These are phyloP conservation scores for Chamaecrista fasciculata DNA, from an alignment of 306 rosid genomes.

Conservation along the genomic window DNA sequence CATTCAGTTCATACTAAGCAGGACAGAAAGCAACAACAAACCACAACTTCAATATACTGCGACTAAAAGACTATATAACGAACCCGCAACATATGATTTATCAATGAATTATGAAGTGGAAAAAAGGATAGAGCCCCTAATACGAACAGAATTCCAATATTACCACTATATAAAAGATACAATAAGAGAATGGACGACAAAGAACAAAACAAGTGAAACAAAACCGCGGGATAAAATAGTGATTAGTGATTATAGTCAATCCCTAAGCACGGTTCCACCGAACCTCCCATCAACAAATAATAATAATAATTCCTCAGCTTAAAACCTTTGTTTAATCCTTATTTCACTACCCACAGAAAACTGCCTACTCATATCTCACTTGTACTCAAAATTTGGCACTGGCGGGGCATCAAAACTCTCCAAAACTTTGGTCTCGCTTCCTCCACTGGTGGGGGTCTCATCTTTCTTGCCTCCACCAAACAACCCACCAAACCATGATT, in stretches of 20 bases:
- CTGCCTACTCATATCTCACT: conserved; percentile 34
- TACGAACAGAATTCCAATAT: background rate
- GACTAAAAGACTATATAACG: background rate
- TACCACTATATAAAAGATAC: too few relatives aligned
- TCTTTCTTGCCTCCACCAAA: conserved; percentile 55
- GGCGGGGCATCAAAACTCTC: conserved; percentile 97
- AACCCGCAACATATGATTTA: background rate
- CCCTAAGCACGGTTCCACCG: background rate
- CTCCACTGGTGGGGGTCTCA: conserved; percentile 39
- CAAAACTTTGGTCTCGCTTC: conserved; percentile 81
- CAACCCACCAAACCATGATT: conserved; percentile 56
- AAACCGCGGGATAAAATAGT: conserved; percentile 15
- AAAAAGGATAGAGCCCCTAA: background rate
- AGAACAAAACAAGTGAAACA: background rate
- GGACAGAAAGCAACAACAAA: background rate
- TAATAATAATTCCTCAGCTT: background rate
- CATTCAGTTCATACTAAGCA: background rate
- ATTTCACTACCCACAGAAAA: background rate
- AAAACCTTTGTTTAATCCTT: conserved; percentile 11
- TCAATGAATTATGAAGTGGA: too few relatives aligned
- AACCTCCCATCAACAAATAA: background rate
- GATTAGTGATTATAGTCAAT: too few relatives aligned
- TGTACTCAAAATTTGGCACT: conserved; percentile 78
- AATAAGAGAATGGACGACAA: background rate
- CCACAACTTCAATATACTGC: background rate